These are phyloP conservation scores for Candida qinlingensis DNA, from an alignment of 805 yeast species.

Conservation along the genomic window DNA sequence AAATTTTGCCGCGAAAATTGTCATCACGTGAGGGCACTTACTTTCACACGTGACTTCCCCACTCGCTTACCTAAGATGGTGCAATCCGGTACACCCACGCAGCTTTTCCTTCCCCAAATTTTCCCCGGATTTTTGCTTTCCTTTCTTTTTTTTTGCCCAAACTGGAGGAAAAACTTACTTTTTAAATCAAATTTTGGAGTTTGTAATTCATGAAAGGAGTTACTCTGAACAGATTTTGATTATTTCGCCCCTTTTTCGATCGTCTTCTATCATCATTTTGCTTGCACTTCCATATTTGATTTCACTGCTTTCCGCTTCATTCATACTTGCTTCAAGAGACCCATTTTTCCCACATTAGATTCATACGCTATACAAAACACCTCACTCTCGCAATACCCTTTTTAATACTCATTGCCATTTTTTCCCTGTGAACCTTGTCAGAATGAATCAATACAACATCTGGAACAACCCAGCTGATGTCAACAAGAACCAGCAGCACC, in stretches of 20 bases:
- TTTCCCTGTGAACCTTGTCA: too few species aligned
- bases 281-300: too few species aligned
- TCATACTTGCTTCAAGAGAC: not conserved
- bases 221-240: too few species aligned
- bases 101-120: not conserved
- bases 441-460: conserved; percentile 13
- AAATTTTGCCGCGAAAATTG: not conserved
- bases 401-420: too few species aligned
- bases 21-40: not conserved
- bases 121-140: conserved; percentile 6
- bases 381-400: too few species aligned
- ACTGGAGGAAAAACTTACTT: not conserved
- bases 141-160: not conserved
- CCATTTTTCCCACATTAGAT: too few species aligned
- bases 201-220: too few species aligned
- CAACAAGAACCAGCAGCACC: conserved; percentile 11
- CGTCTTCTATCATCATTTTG: too few species aligned
- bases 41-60: not conserved
- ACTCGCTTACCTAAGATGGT: not conserved
- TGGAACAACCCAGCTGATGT: conserved; percentile 7
- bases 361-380: too few species aligned
- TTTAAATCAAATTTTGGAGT: too few species aligned
- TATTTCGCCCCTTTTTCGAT: too few species aligned
- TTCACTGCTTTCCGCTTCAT: not conserved
- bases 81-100: not conserved